Base-by-base conservation (phyloP, 2,329 filamentous ascomycete species). In the Herpotrichia juniperi region DNA sequence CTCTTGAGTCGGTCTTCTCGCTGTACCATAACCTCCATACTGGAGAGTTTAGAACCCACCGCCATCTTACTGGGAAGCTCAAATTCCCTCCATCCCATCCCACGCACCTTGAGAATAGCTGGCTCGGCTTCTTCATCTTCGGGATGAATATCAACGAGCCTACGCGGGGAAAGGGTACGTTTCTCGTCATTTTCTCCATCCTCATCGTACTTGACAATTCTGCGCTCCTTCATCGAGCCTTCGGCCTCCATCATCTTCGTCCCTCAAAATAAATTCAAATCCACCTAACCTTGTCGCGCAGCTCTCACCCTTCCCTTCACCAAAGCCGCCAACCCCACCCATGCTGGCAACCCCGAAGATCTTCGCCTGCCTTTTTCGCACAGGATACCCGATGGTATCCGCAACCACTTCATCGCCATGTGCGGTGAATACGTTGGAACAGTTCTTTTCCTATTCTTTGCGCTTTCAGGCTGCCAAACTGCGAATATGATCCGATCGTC, bases 401-500 rank as follows among this genome's bases (percentile, higher is more conserved):
- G 53, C 47, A 76, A 76, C 56, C 70, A 76, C 53, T 65, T 76
- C 56, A 62, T 76, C 47, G 73, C 74, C 51, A 72, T 75, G 69
- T 53, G 73, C 21, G 75, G 74, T 48, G 75, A 74, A 47, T 73
- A 62, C 42, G 68, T 71, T 12, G 71, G 70, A 12, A 73, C 71
- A 0, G 61, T 69, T 3, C 54, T 73, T 3, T 74, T 78, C 63
- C 63, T 78, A 31, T 78, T 77, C 67, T 76, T 78, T 62, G 75
- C 75, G 49, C 76, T 77, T 53, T 62, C 61, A 10, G 72, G 68
- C 9, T 65, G 69, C 1, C 71, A 77, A 48, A 73, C 77, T 43
- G 75, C 74, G 62, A 78, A 78, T 52, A 25, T 85, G 83, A 31
- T 83, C 81, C 78, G 84, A 87, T 57, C 82, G 76, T n/a, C 80